phyloP scores from a whole-genome alignment of 2,329 filamentous ascomycete genomes.

The Sporothrix luriei region DNA sequence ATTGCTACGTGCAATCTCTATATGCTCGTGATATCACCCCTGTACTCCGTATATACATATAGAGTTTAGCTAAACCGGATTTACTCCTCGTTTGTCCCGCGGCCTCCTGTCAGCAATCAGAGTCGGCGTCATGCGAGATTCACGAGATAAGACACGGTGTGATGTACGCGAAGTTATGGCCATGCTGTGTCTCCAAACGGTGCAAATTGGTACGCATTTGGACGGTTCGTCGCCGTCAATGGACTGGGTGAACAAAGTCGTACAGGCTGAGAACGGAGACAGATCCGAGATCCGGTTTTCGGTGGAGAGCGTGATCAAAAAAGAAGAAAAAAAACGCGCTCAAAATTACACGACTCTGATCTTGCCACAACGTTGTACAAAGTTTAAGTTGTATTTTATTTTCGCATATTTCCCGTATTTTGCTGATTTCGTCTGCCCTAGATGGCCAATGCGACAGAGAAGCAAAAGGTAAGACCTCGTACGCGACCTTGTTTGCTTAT shows the following conservation, averaged over 20 bases:
- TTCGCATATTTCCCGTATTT: not conserved
- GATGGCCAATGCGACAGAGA: too few relatives aligned
- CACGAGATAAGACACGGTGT: not conserved
- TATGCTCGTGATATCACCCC: not conserved
- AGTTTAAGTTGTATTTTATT: not conserved
- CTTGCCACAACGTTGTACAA: not conserved
- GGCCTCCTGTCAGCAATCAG: not conserved
- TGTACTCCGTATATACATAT: not conserved
- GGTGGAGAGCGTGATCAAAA: not conserved
- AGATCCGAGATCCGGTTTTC: conserved; percentile 15
- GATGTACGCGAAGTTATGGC: not conserved
- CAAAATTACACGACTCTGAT: conserved; percentile 1
- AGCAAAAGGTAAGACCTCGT: too few relatives aligned
- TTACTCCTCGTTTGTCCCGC: not conserved
- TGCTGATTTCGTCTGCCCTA: too few relatives aligned
- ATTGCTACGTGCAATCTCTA: not conserved
- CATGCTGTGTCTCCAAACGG: not conserved
- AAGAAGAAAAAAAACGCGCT: conserved; percentile 18
- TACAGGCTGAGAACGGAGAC: not conserved
- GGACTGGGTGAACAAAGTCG: not conserved
- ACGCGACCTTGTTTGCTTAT: too few relatives aligned
- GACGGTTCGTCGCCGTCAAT: not conserved
- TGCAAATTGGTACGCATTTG: too few relatives aligned
- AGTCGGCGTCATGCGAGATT: not conserved
- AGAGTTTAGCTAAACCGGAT: not conserved